Percentiles rank a stretch among this genome's conserved stretches.
Conservation (phyloP, 768 basidiomycete genomes). For the Mycena epipterygia region DNA sequence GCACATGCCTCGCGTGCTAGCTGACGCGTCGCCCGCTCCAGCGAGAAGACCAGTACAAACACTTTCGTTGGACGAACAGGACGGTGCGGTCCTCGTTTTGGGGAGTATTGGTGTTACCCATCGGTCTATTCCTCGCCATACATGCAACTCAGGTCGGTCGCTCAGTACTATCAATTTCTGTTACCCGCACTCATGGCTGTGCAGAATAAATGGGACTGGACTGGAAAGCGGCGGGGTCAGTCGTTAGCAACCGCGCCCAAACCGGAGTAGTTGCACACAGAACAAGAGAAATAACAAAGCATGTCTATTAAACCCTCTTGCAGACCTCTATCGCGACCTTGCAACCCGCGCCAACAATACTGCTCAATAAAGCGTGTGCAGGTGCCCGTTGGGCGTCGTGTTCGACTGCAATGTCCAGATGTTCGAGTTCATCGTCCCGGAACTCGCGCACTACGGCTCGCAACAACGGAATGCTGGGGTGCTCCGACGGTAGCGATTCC, state of each 20-base stretch:
- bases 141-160: slow-evolving; percentile 49
- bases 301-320: slow-evolving; percentile 73
- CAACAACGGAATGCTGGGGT: slow-evolving; percentile 85
- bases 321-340: slow-evolving; percentile 92
- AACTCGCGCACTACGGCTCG: slow-evolving; percentile 84
- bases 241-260: slow-evolving; percentile 40
- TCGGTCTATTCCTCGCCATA: slow-evolving; percentile 63
- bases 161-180: not conserved
- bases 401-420: slow-evolving; percentile 91
- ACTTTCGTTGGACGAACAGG: slow-evolving; percentile 84
- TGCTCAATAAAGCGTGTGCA: slow-evolving; percentile 90
- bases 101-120: slow-evolving; percentile 77
- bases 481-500: slow-evolving; percentile 70
- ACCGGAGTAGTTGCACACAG: slow-evolving; percentile 13
- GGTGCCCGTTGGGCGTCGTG: slow-evolving; percentile 92
- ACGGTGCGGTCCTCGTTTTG: slow-evolving; percentile 73
- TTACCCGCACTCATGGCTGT: not conserved
- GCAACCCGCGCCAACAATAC: slow-evolving; percentile 88
- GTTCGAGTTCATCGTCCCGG: slow-evolving; percentile 95
- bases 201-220: slow-evolving; percentile 41
- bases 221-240: slow-evolving; percentile 47
- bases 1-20: slow-evolving; percentile 8
- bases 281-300: slow-evolving; percentile 8
- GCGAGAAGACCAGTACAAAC: slow-evolving; percentile 89
- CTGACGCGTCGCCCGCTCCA: slow-evolving; percentile 45